These are phyloP conservation scores for Periglandula ipomoeae DNA, from an alignment of 2,329 filamentous ascomycete genomes.

Conservation along the genomic window DNA sequence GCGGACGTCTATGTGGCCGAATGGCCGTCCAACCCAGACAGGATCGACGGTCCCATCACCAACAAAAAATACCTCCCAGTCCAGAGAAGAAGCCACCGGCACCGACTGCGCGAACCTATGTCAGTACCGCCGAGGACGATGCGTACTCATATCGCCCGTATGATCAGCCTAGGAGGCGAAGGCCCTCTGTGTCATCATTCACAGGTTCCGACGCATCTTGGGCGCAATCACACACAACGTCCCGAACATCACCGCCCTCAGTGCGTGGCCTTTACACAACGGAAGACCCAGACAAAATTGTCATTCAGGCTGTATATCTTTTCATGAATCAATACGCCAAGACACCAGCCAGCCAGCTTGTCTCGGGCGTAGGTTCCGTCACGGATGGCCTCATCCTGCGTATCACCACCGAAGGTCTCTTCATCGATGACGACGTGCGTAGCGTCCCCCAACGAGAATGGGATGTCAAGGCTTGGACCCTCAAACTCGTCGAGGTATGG, in stretches of 20 bases:
- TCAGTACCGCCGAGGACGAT: conserved; percentile 51
- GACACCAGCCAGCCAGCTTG: conserved; percentile 82
- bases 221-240: conserved; percentile 73
- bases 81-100: conserved; percentile 32
- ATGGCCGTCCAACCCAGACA: conserved; percentile 32
- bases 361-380: conserved; percentile 74
- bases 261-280: conserved; percentile 73
- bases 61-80: conserved; percentile 18
- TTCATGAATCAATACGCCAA: conserved; percentile 85
- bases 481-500: conserved; percentile 88
- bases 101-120: conserved; percentile 47
- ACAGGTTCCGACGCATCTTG: conserved; percentile 76
- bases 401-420: conserved; percentile 88
- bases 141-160: conserved; percentile 69
- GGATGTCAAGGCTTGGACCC: conserved; percentile 97
- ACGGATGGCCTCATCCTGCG: conserved; percentile 88
- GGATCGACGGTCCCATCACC: conserved; percentile 20
- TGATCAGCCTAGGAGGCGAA: conserved; percentile 53
- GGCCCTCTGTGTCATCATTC: conserved; percentile 58
- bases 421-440: conserved; percentile 93
- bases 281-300: conserved; percentile 89
- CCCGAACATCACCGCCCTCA: conserved; percentile 73
- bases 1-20: conserved; percentile 61
- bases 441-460: conserved; percentile 91
- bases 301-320: conserved; percentile 85